These are phyloP conservation scores for Crucihimalaya himalaica DNA, from an alignment of 345 rosid genomes.

Conservation along the genomic window DNA sequence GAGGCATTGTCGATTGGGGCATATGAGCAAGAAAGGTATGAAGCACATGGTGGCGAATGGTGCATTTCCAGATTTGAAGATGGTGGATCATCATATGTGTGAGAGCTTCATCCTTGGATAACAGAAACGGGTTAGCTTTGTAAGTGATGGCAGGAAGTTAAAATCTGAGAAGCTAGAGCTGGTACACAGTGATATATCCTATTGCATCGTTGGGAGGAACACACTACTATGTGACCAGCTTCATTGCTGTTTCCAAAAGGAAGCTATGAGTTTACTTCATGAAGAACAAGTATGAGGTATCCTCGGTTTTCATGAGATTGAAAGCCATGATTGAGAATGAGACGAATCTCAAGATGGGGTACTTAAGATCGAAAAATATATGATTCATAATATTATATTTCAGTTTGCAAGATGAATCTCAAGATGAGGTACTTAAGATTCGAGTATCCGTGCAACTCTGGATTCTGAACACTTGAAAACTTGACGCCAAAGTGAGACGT, in stretches of 20 bases:
- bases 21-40: neutral
- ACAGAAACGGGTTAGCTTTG: neutral
- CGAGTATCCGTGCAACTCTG: neutral
- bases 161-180: neutral
- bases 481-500: neutral
- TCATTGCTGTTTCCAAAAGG: neutral
- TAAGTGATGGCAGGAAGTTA: neutral
- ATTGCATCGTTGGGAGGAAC: too few relatives aligned
- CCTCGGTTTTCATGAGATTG: too few relatives aligned
- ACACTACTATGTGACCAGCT: neutral
- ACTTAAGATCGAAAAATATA: too few relatives aligned
- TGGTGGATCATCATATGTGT: neutral
- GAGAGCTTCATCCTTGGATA: neutral
- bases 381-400: too few relatives aligned
- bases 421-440: too few relatives aligned
- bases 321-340: neutral
- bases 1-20: neutral
- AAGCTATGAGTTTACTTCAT: too few relatives aligned
- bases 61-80: neutral
- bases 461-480: neutral
- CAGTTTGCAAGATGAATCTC: too few relatives aligned
- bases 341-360: slow-evolving; percentile 1
- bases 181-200: neutral
- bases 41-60: neutral
- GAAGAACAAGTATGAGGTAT: too few relatives aligned